Evolutionary conservation across 768 basidiomycete species (phyloP).

Genomic region (Dendrothele bispora): DNA sequence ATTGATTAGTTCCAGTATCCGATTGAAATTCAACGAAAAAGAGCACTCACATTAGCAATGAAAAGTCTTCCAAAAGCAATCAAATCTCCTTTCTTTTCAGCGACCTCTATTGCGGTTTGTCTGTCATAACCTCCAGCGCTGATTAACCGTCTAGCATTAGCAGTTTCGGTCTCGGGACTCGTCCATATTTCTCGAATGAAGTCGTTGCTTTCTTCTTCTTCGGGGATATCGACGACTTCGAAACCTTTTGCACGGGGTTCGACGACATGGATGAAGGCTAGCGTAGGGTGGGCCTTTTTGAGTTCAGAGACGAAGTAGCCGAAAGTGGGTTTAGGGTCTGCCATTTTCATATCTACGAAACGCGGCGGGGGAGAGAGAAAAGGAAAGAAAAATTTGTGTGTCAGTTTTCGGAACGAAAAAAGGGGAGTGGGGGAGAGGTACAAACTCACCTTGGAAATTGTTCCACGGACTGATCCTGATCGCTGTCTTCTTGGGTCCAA

Average conservation of each 20-base stretch:
- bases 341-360: constrained; percentile 38
- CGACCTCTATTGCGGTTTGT: constrained; percentile 22
- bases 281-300: constrained; percentile 23
- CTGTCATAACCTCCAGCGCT: constrained; percentile 27
- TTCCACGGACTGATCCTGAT: constrained; percentile 51
- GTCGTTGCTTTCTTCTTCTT: constrained; percentile 13
- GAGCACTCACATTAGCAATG: constrained; percentile 25
- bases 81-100: constrained; percentile 22
- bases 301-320: constrained; percentile 38
- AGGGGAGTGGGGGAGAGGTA: too few relatives aligned
- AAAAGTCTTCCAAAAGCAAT: constrained; percentile 34
- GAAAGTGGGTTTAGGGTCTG: constrained; percentile 46
- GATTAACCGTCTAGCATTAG: constrained; percentile 19
- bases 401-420: too few relatives aligned
- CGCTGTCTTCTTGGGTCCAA: constrained; percentile 44
- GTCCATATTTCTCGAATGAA: constrained; percentile 22
- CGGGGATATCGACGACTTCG: neutral
- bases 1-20: too few relatives aligned
- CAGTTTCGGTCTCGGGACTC: constrained; percentile 8
- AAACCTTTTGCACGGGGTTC: constrained; percentile 28
- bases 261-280: constrained; percentile 46
- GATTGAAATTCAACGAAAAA: neutral
- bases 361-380: constrained; percentile 2
- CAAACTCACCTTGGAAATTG: constrained; percentile 28
- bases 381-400: neutral